Conservation (phyloP, 192 early-diverging fungal species). For the Backusella sp. region DNA sequence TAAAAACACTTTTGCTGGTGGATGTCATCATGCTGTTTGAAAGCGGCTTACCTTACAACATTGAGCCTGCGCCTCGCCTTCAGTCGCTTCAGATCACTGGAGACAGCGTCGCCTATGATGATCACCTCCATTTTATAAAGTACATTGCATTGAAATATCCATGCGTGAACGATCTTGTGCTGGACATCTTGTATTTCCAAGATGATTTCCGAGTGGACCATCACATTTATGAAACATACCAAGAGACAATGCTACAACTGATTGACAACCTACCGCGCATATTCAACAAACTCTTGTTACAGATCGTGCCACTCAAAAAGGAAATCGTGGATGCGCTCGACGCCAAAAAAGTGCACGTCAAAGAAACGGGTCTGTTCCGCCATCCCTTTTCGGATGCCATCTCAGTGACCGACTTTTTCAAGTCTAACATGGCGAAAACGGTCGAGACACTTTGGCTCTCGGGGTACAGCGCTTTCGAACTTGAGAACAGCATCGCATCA, state of each 20-base stretch:
- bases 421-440: not conserved
- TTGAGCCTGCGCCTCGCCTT: not conserved
- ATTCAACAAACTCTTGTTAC: not conserved
- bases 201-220: not conserved
- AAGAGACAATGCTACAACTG: not conserved
- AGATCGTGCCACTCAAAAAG: not conserved
- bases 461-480: not conserved
- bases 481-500: not conserved
- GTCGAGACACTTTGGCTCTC: not conserved
- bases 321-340: not conserved
- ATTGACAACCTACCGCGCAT: not conserved
- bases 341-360: not conserved
- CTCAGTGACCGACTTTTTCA: not conserved
- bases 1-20: not conserved
- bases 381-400: not conserved
- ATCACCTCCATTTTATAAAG: not conserved
- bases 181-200: not conserved
- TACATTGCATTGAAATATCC: not conserved
- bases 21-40: not conserved
- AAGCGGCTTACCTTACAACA: not conserved
- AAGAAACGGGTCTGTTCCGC: not conserved
- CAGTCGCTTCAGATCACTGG: not conserved
- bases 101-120: not conserved
- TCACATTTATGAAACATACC: not conserved
- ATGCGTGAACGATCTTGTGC: not conserved